Evolutionary conservation across 2,329 filamentous ascomycete genomes (phyloP).

Genomic region (Colletotrichum truncatum): DNA sequence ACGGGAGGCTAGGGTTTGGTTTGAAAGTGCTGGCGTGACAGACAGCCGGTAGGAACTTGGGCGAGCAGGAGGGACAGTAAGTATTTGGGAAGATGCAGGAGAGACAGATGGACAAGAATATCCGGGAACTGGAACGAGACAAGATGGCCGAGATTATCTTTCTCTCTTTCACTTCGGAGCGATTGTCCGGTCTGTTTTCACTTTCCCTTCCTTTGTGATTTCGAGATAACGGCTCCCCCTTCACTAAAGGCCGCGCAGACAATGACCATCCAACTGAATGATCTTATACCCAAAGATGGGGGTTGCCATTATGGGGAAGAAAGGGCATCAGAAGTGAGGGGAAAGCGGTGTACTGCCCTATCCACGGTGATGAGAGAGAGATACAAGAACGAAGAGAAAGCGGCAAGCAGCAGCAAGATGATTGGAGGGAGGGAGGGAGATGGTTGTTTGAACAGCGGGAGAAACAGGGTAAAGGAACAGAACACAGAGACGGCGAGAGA

Average conservation of each 20-base stretch:
- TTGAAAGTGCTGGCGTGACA: background rate
- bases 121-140: conserved; percentile 19
- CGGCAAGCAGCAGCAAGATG: background rate
- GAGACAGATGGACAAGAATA: conserved; percentile 18
- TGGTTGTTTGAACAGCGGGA: conserved; percentile 12
- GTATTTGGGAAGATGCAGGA: background rate
- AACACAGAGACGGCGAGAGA: conserved; percentile 26
- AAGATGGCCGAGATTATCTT: conserved; percentile 13
- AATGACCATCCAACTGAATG: conserved; percentile 34
- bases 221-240: conserved; percentile 11
- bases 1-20: conserved; percentile 12
- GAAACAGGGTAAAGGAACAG: conserved; percentile 29
- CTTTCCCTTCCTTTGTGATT: conserved; percentile 19
- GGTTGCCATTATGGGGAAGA: conserved; percentile 28
- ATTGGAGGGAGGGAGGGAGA: conserved; percentile 15
- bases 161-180: background rate
- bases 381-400: background rate
- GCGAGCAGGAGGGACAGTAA: background rate
- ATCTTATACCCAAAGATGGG: conserved; percentile 31
- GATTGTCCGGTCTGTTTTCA: conserved; percentile 22
- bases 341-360: conserved; percentile 10
- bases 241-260: conserved; percentile 26
- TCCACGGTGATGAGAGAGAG: conserved; percentile 4
- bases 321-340: conserved; percentile 20
- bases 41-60: conserved; percentile 8